A percentile compares a stretch with the other conserved stretches of the same genome.
These are phyloP conservation scores for Collybiopsis luxurians DNA, from an alignment of 768 basidiomycete species.

Conservation along the genomic window DNA sequence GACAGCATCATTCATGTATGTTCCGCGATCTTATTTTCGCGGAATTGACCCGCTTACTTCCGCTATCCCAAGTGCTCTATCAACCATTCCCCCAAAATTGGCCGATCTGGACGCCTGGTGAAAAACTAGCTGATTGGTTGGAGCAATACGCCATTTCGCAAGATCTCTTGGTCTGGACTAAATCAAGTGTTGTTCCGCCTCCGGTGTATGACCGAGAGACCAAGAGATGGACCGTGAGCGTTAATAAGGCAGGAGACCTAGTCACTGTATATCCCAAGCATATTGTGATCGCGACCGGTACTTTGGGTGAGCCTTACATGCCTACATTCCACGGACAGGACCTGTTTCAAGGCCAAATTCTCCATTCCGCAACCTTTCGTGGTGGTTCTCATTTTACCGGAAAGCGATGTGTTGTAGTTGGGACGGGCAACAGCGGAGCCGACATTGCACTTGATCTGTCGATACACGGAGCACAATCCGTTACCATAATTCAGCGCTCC, in stretches of 20 bases:
- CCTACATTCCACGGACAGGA: conserved; percentile 24
- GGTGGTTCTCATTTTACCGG: conserved; percentile 7
- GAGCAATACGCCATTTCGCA: conserved; percentile 39
- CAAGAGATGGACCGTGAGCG: conserved; percentile 31
- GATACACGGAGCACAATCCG: background rate
- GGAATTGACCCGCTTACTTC: no score
- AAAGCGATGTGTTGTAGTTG: background rate
- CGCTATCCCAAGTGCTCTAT: conserved; percentile 9
- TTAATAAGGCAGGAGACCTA: conserved; percentile 26
- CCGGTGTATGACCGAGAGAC: conserved; percentile 30
- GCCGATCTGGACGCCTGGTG: conserved; percentile 38
- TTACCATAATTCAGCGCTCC: conserved; percentile 4
- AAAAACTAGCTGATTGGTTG: conserved; percentile 43
- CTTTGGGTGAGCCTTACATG: conserved; percentile 30
- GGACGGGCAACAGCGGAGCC: conserved; percentile 5
- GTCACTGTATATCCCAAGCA: conserved; percentile 29
- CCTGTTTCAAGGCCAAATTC: conserved; percentile 27
- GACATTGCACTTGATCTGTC: no score
- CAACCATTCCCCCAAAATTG: conserved; percentile 22
- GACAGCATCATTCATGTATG: conserved; percentile 15
- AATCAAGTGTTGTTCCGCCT: conserved; percentile 24
- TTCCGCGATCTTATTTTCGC: conserved; percentile 6
- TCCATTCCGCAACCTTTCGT: conserved; percentile 29
- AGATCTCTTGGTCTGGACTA: conserved; percentile 44
- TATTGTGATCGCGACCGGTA: conserved; percentile 29